Percentiles rank a stretch among this genome's conserved stretches.
phyloP scores from a whole-genome alignment of 768 basidiomycete species.

The Sporobolomyces phaffii region DNA sequence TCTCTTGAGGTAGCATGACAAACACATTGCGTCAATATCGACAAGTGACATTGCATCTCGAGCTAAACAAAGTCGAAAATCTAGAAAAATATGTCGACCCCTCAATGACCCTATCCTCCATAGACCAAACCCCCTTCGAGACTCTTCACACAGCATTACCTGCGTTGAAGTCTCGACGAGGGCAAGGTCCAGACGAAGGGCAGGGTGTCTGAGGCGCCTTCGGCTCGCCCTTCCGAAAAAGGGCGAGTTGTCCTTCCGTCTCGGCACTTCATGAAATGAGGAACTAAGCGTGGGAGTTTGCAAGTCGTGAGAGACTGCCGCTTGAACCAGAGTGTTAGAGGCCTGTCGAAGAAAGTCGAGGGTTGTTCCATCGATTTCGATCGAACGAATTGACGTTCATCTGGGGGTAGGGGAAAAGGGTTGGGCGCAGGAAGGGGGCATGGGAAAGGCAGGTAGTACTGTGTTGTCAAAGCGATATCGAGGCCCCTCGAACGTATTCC shows the following conservation, averaged over 20 bases:
- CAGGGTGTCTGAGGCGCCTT: constrained; percentile 8
- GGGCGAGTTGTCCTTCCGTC: neutral
- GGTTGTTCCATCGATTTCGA: too few species aligned
- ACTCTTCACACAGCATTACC: constrained; percentile 15
- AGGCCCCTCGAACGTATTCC: too few species aligned
- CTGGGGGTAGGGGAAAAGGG: neutral
- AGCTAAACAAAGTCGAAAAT: too few species aligned
- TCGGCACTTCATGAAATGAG: constrained; percentile 16
- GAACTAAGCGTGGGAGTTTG: constrained; percentile 8
- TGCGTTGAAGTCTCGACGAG: constrained; percentile 2
- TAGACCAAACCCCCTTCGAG: neutral
- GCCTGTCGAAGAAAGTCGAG: too few species aligned
- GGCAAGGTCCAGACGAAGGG: neutral
- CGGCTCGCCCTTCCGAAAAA: neutral
- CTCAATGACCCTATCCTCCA: constrained; percentile 10
- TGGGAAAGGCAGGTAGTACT: too few species aligned
- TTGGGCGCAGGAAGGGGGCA: too few species aligned
- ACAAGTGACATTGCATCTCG: too few species aligned
- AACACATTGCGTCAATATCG: too few species aligned
- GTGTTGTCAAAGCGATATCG: too few species aligned
- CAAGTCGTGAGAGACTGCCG: too few species aligned
- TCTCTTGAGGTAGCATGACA: too few species aligned
- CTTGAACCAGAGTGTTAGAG: constrained; percentile 22
- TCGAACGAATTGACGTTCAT: too few species aligned
- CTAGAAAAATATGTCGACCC: constrained; percentile 4